Evolutionary conservation across 768 basidiomycete genomes (phyloP).

Genomic region (Agaricus blazei): DNA sequence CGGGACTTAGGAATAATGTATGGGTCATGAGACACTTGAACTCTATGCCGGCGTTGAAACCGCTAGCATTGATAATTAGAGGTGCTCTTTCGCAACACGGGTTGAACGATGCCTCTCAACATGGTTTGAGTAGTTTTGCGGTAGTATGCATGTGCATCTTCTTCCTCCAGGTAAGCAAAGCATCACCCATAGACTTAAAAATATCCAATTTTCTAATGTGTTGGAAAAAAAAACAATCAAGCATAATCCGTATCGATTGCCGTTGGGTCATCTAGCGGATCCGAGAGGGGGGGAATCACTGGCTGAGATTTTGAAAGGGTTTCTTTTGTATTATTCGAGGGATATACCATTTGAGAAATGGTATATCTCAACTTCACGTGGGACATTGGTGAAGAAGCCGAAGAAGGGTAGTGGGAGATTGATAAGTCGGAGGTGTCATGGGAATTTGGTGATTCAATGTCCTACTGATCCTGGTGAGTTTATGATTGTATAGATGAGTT

Average conservation of each 20-base stretch:
- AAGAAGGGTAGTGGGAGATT: slow-evolving; percentile 10
- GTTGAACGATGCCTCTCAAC: slow-evolving; percentile 59
- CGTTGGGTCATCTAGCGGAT: slow-evolving; percentile 34
- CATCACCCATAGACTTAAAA: background rate
- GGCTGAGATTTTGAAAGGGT: slow-evolving; percentile 57
- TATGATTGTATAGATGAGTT: no score
- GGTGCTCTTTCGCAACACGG: slow-evolving; percentile 49
- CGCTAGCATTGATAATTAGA: slow-evolving; percentile 60
- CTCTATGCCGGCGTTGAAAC: slow-evolving; percentile 51
- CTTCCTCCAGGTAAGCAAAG: slow-evolving; percentile 56
- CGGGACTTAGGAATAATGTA: slow-evolving; percentile 47
- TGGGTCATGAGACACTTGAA: slow-evolving; percentile 49
- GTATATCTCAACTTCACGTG: slow-evolving; percentile 33
- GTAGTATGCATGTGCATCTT: slow-evolving; percentile 58
- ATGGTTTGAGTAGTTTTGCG: slow-evolving; percentile 65
- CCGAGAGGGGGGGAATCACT: slow-evolving; percentile 48
- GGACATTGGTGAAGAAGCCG: slow-evolving; percentile 26
- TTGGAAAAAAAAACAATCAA: slow-evolving; percentile 15
- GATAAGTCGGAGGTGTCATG: slow-evolving; percentile 22
- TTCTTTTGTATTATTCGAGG: slow-evolving; percentile 61
- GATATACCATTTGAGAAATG: slow-evolving; percentile 32
- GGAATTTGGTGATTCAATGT: slow-evolving; percentile 30
- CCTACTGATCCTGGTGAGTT: slow-evolving; percentile 1
- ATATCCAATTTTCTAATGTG: no score
- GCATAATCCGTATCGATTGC: slow-evolving; percentile 58